phyloP scores from a whole-genome alignment of 495 filamentous ascomycete species.

The Copromyces sp. region DNA sequence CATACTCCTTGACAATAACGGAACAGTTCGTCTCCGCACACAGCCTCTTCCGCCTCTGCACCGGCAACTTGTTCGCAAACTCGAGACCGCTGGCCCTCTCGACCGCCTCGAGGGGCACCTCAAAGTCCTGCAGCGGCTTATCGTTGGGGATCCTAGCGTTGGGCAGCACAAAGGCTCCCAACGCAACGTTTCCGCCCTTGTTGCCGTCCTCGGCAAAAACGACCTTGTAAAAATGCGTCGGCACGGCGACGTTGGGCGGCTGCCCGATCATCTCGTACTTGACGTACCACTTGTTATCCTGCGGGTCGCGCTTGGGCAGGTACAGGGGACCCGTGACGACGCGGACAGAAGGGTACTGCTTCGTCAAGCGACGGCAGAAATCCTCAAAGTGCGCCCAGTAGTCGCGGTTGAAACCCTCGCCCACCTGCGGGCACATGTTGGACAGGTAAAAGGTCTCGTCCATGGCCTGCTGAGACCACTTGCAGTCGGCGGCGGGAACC shows the following conservation, averaged over 20 bases:
- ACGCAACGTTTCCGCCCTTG: conserved; percentile 63
- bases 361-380: conserved; percentile 77
- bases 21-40: conserved; percentile 79
- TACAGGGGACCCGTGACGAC: conserved; percentile 93
- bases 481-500: conserved; percentile 93
- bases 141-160: conserved; percentile 85
- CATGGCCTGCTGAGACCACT: conserved; percentile 90
- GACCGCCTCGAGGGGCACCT: conserved; percentile 84
- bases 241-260: conserved; percentile 90
- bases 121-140: conserved; percentile 77
- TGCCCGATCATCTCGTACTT: conserved; percentile 93
- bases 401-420: conserved; percentile 94
- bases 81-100: conserved; percentile 88
- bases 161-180: conserved; percentile 91
- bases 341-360: conserved; percentile 73
- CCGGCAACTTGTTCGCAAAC: conserved; percentile 72
- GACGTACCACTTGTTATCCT: conserved; percentile 88
- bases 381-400: conserved; percentile 99
- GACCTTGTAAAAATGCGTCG: conserved; percentile 98
- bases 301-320: conserved; percentile 63
- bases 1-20: conserved; percentile 70
- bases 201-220: conserved; percentile 85
- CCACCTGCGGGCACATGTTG: conserved; percentile 98
- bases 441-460: conserved; percentile 83
- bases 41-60: conserved; percentile 60